Evolutionary conservation across 768 basidiomycete genomes (phyloP).

Genomic region (Amanita pseudoporphyria): DNA sequence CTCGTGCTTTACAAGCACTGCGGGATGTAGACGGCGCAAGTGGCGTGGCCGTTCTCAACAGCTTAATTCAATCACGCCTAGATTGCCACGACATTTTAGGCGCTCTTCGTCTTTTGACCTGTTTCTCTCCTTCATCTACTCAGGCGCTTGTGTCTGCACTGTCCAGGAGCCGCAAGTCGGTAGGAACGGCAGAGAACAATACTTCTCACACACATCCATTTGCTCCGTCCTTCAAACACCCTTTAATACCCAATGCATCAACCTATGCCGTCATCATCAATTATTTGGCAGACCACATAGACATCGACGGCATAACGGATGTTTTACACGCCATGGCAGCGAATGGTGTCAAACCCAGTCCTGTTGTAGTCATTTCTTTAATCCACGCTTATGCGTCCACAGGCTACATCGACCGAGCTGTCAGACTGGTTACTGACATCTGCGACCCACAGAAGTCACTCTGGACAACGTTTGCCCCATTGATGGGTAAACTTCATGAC

Average conservation of each 20-base stretch:
- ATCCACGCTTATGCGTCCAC: slow-evolving; percentile 44
- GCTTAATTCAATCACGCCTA: slow-evolving; percentile 52
- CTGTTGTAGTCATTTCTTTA: slow-evolving; percentile 40
- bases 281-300: slow-evolving; percentile 33
- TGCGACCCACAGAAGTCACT: slow-evolving; percentile 21
- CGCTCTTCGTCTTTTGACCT: slow-evolving; percentile 36
- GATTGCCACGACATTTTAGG: slow-evolving; percentile 41
- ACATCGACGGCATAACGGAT: slow-evolving; percentile 34
- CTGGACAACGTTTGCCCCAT: neutral
- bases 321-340: slow-evolving; percentile 39
- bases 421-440: slow-evolving; percentile 39
- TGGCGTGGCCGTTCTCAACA: slow-evolving; percentile 56
- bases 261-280: slow-evolving; percentile 61
- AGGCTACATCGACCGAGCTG: slow-evolving; percentile 38
- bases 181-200: neutral
- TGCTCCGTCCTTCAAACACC: slow-evolving; percentile 2
- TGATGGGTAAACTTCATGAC: slow-evolving; percentile 5
- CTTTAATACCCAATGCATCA: slow-evolving; percentile 36
- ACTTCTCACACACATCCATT: neutral
- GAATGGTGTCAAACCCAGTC: slow-evolving; percentile 33
- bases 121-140: slow-evolving; percentile 29
- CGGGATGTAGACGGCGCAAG: slow-evolving; percentile 25
- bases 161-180: neutral
- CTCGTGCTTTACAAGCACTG: slow-evolving; percentile 39
- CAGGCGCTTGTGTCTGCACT: slow-evolving; percentile 7